Base-by-base conservation (phyloP, 1,284 basidiomycete genomes). In the Melampsora americana region DNA sequence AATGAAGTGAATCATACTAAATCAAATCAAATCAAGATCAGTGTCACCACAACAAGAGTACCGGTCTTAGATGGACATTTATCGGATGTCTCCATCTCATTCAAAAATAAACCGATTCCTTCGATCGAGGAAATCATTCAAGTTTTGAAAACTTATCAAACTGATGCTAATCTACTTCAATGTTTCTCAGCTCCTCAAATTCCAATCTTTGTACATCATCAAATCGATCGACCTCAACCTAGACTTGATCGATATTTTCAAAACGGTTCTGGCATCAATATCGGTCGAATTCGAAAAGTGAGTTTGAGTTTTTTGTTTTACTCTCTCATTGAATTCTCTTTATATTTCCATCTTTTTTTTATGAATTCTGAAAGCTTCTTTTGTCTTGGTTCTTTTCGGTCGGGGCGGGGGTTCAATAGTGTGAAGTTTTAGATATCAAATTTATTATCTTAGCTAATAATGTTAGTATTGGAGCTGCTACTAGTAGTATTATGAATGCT, bases 401-500 rank as follows among this genome's bases (percentile, higher is more conserved):
- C 12, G 50, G 50, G 14, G n/a, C n/a, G n/a, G n/a, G n/a, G n/a
- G n/a, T n/a, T n/a, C n/a, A 53, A 28, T 35, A 65, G 44, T 60
- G 66, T 35, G 46, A 26, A 26, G 23, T 71, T 23, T 61, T 70
- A 44, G 68, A 61, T 42, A 87, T 96, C 86, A 95, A 95, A 86
- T 97, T 99, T 83, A 91, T 98, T 56, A 92, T 93, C 62, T 86
- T 99, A 77, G 88, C 90, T 78, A 96, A 98, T 84, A 99, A 99
- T 82, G 95, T 98, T 78, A 90, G 90, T 80, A 92, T 99, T 79
- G 95, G 96, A 7, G 95, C 95, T 12, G 95, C 96, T 67, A 99
- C 96, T 62, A 93, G 91, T 80, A 94, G 92, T 78, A 92, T 99
- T 83, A 95, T 99, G 83, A 99, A 99, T 83, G 96, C 95, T 4